Evolutionary conservation across 345 rosid genomes (phyloP), one percentile per base, ranked within the genome.

Genomic region (Kandelia obovata): DNA sequence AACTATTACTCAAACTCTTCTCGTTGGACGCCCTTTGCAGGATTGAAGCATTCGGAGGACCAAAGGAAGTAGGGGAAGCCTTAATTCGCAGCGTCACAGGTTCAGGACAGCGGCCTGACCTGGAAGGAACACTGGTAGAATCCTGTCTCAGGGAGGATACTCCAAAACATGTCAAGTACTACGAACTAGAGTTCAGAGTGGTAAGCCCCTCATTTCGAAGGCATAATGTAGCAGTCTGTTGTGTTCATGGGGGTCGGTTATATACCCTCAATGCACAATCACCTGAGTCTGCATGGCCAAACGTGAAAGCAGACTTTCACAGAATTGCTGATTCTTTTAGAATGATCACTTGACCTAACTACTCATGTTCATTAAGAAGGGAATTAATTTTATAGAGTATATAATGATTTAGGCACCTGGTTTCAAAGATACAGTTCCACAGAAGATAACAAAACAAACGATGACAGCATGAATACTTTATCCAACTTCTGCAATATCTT

Each of bases 21-120:
- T 10, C 11, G 49, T 58, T 17, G 3, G 55, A 9, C 61, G 21
- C 21, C 27, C 55, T 39, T n/a, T 64, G 9, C 65, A 94, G 96
- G 58, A 88, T 92, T 6, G 96, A 90, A 75, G 84, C 93, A 2
- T 92, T 92, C 62, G 97, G 97, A 70, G 93, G 92, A n/a, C 80
- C 96, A 0, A 73, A 79, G 66, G 91, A 95, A 76, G 91, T 90
- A 27, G 96, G 99, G 62, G 89, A 87, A 72, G 83, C 93, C 10
- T 77, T 90, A 65, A 85, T 95, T 64, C 71, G 72, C 73, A 81
- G 86, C 1, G 70, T 91, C 55, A 84, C 89, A 2, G 83, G 86
- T 59, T 79, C 96, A 0, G 68, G 90, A 0, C 82, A 82, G 25
- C 69, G 81, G 4, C 73, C 81, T 0, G 85, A 85, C 37, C 74